Evolutionary conservation across 1,284 basidiomycete genomes (phyloP).

Genomic region (Rhodotorula sp.): DNA sequence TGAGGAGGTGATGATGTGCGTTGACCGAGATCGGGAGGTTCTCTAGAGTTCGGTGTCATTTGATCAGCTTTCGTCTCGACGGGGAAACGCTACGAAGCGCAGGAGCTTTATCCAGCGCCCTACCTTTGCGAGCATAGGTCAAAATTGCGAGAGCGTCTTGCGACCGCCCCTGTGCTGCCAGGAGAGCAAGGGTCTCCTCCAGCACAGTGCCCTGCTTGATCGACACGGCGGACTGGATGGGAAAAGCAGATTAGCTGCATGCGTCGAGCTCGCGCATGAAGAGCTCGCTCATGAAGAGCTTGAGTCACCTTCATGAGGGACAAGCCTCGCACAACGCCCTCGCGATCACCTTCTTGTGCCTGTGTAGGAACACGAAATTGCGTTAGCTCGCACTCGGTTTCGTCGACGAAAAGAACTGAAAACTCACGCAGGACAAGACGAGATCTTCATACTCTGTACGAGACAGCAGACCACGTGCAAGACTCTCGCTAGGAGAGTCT

Average conservation of each 20-base stretch:
- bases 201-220: slow-evolving; percentile 49
- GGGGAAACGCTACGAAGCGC: neutral
- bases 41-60: slow-evolving; percentile 53
- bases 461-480: slow-evolving; percentile 51
- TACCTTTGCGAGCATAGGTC: slow-evolving; percentile 54
- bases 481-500: neutral
- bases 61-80: slow-evolving; percentile 8
- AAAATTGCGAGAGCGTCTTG: slow-evolving; percentile 53
- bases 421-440: slow-evolving; percentile 49
- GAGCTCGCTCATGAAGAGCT: too few species aligned
- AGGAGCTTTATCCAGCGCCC: neutral
- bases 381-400: neutral
- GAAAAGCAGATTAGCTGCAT: neutral
- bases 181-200: slow-evolving; percentile 54
- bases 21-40: slow-evolving; percentile 66
- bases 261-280: neutral
- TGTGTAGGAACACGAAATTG: slow-evolving; percentile 33
- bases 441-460: slow-evolving; percentile 58
- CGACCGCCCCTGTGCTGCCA: slow-evolving; percentile 57
- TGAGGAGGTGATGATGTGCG: slow-evolving; percentile 59
- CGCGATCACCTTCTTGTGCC: slow-evolving; percentile 50
- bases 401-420: neutral
- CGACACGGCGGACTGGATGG: neutral
- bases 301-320: slow-evolving; percentile 57
- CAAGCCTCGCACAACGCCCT: slow-evolving; percentile 50